Percentiles rank a stretch among this genome's conserved stretches.
phyloP scores from a whole-genome alignment of 257 asterid species.

The Fraxinus pennsylvanica region DNA sequence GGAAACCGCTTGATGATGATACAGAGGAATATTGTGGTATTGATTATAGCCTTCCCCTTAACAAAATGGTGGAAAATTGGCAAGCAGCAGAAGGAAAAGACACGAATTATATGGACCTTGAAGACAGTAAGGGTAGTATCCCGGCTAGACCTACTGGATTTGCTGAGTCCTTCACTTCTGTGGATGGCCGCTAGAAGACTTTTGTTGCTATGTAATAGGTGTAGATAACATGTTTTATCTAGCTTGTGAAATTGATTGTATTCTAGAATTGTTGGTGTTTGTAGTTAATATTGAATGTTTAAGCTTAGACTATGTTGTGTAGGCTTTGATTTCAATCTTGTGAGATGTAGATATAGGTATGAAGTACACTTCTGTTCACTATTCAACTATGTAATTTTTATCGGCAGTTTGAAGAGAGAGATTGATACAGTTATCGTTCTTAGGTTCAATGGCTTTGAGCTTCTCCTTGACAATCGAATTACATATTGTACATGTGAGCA shows the following conservation, averaged over 20 bases:
- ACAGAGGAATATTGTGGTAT: not conserved
- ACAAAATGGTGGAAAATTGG: constrained; percentile 20
- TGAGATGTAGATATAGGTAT: constrained; percentile 21
- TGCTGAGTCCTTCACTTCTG: constrained; percentile 23
- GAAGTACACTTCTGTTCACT: constrained; percentile 12
- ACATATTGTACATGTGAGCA: not conserved
- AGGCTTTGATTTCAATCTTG: not conserved
- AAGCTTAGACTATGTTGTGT: not conserved
- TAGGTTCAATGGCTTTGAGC: not conserved
- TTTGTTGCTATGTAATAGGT: constrained; percentile 19
- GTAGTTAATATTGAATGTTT: not conserved
- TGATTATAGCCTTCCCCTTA: constrained; percentile 2
- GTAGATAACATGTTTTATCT: constrained; percentile 21
- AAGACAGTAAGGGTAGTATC: constrained; percentile 15
- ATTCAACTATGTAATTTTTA: not conserved
- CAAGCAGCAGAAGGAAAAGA: constrained; percentile 38
- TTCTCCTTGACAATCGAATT: not conserved
- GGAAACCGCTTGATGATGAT: constrained; percentile 22
- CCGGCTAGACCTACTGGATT: constrained; percentile 21
- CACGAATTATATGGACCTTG: not conserved
- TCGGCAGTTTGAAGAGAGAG: not conserved
- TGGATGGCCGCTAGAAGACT: constrained; percentile 15
- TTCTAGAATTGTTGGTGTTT: constrained; percentile 1
- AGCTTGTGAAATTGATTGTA: constrained; percentile 13
- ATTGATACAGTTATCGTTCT: not conserved